Evolutionary conservation across 2,329 filamentous ascomycete species (phyloP), one percentile per base, ranked within the genome.

Genomic region (Xylariaceae sp.): DNA sequence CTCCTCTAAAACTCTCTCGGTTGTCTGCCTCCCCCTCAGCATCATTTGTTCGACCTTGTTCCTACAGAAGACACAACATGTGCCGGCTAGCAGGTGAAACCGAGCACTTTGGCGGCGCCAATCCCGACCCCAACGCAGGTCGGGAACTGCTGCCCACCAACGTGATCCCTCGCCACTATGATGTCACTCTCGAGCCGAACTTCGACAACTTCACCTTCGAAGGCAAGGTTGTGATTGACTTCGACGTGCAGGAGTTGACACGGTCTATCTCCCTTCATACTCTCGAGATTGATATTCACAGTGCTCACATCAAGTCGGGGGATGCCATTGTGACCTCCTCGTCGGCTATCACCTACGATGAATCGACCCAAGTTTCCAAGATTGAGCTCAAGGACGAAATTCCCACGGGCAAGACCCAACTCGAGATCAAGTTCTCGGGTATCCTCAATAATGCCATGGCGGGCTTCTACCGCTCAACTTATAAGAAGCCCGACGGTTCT

Each of bases 391-490:
- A 86, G 65, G 82, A 92, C 72, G 81, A 80, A 51, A 79, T 97
- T 62, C 75, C 84, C 18, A 88, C 88, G 63, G 91, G 83, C 70
- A 92, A 92, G 79, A 90, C 89, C 17, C 86, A 87, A 75, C 76
- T 95, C 62, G 86, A 87, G 70, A 84, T 92, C 69, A 87, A 83
- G 66, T 95, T 92, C 76, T 88, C 84, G 10, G 90, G 90, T 55
- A 82, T 82, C 56, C 78, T 96, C 64, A 95, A 95, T 74, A 89
- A 94, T 75, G 92, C 92, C 77, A 96, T 97, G 91, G 92, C 92
- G 53, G 93, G 93, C 52, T 97, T 97, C 82, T 97, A 97, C 77
- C 86, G 93, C 60, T 96, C 92, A 1, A 95, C 91, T 5, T 97
- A 93, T 81, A 95, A 94, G 80, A 87, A 85, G 62, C 77, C 84